These are phyloP conservation scores for Beauveria medogensis DNA, from an alignment of 2,329 filamentous ascomycete genomes.

Conservation along the genomic window DNA sequence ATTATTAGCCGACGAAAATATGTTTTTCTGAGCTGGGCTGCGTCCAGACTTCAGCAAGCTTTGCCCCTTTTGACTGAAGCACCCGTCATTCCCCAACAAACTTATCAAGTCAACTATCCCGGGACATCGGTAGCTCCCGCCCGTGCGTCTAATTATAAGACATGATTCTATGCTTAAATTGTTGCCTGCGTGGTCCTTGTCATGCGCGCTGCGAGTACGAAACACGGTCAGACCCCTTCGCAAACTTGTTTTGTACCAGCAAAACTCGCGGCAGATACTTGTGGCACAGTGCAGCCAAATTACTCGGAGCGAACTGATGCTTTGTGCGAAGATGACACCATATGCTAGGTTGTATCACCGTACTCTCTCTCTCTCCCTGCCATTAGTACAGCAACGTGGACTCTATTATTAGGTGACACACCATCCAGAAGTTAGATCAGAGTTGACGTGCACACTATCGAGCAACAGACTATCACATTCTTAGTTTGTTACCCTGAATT, in stretches of 20 bases:
- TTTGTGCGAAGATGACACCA: not conserved
- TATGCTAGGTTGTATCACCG: not conserved
- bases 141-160: not conserved
- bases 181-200: not conserved
- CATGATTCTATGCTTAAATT: conserved; percentile 9
- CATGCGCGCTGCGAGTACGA: conserved; percentile 2
- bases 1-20: not conserved
- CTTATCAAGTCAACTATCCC: not conserved
- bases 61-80: conserved; percentile 1
- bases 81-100: conserved; percentile 1
- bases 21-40: not conserved
- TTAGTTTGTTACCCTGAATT: not conserved
- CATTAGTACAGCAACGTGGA: not conserved
- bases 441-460: not conserved
- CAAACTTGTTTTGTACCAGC: not conserved
- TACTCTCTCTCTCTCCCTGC: not conserved
- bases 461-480: not conserved
- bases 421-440: not conserved
- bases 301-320: not conserved
- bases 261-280: not conserved
- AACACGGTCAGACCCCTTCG: not conserved
- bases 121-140: not conserved
- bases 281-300: not conserved
- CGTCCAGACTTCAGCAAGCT: not conserved
- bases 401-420: not conserved